Evolutionary conservation across 1,139 yeast species (phyloP), one percentile per base, ranked within the genome.

Genomic region (Saccharomyces hybrid): DNA sequence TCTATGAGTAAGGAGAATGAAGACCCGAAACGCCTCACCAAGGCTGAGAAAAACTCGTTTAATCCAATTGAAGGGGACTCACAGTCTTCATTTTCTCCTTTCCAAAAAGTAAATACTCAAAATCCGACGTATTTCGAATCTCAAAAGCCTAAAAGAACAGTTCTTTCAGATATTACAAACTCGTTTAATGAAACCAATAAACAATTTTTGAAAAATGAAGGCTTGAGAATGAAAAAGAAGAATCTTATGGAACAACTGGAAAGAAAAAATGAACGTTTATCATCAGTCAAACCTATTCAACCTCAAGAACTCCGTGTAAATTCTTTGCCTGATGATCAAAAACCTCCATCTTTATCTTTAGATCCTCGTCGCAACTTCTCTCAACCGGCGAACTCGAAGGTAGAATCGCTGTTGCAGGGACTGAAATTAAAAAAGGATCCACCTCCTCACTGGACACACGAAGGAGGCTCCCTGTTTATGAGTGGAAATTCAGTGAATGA

Each of bases 341-440:
- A n/a, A 4, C 8, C 8, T 4, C 5, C 42, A 5, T 38, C 42
- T 5, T 9, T 16, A 38, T 38, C 42, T 8, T 53, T 68, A 48
- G 71, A 68, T 52, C 71, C 71, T 3, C 65, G 69, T 44, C 63
- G 68, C 41, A 63, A 61, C 48, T 52, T 63, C 13, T 57, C 67
- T 2, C 66, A 65, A 51, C 69, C 67, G 11, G 54, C 49, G 4
- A 55, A 50, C 27, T 49, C 52, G 13, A 55, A 56, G 4, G 56
- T 62, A 13, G 63, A 62, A 41, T 56, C 58, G 25, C 52, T 62
- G 16, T 51, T 38, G 42, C 42, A 38, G 23, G 42, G 42, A 38
- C 11, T 16, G 42, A 38, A 38, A 4, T 9, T 16, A 1, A 38
- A 28, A 26, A 28, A 20, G 13, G 28, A 30, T 2, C n/a, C 25